A percentile compares a stretch with the other conserved stretches of the same genome.
Evolutionary conservation across 306 rosid species (phyloP).

Genomic region (Erythrophleum fordii): DNA sequence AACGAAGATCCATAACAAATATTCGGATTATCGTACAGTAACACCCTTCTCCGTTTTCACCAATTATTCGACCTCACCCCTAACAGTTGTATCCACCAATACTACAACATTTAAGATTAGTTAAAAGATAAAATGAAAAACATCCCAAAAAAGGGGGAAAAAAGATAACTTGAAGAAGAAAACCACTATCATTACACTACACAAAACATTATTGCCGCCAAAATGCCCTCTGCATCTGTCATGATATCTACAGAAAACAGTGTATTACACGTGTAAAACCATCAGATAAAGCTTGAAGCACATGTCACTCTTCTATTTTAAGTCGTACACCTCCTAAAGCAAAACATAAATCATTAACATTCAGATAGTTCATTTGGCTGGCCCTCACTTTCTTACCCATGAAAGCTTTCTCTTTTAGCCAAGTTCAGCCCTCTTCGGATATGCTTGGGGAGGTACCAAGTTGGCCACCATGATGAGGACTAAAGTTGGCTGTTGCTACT

Average conservation of each 20-base stretch:
- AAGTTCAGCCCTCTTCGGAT: constrained; percentile 5
- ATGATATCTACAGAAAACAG: background rate
- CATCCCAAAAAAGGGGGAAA: background rate
- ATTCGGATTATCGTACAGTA: no score
- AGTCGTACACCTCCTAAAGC: background rate
- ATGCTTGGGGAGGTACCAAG: constrained; percentile 18
- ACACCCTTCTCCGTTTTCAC: no score
- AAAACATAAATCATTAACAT: background rate
- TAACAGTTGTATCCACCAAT: background rate
- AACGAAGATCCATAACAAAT: no score
- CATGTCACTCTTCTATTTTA: constrained; percentile 2
- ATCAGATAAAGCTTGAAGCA: background rate
- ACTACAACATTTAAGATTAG: no score
- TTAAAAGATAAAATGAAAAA: no score
- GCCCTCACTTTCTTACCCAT: constrained; percentile 13
- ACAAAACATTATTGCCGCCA: background rate
- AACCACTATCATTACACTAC: background rate
- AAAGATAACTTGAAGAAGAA: background rate
- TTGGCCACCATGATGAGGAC: constrained; percentile 29
- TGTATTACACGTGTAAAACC: background rate
- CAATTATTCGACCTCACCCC: no score
- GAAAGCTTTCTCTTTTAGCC: background rate
- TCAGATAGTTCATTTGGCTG: background rate
- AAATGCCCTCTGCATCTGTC: background rate
- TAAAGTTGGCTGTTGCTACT: constrained; percentile 18